Conservation (phyloP, 257 asterid genomes). For the Scutellaria barbata region DNA sequence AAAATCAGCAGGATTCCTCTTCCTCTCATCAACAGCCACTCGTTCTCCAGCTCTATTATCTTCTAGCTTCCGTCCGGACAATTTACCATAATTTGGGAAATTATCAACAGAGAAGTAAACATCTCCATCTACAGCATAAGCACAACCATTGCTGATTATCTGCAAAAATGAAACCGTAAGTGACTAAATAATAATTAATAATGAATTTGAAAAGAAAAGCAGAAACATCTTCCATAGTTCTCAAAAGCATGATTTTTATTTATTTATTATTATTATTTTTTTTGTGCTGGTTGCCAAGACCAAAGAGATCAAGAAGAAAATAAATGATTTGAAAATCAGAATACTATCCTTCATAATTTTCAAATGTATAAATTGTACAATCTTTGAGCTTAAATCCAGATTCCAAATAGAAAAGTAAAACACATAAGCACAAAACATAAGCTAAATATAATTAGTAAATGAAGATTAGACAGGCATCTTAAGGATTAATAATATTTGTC, state of each 20-base stretch:
- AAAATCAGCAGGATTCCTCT: constrained; percentile 84
- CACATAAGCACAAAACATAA: neutral
- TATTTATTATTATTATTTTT: too few relatives aligned
- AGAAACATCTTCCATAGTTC: neutral
- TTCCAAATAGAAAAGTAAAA: neutral
- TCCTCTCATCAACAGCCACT: constrained; percentile 76
- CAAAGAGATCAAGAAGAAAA: neutral
- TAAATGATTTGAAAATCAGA: neutral
- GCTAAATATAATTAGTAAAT: neutral
- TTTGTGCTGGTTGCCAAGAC: neutral
- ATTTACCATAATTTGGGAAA: constrained; percentile 69
- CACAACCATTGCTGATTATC: constrained; percentile 71
- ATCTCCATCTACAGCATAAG: constrained; percentile 72
- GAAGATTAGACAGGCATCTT: neutral
- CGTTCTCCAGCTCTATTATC: constrained; percentile 75
- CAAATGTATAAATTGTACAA: neutral
- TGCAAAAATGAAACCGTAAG: constrained; percentile 33
- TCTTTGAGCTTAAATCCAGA: constrained; percentile 24
- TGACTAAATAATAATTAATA: too few relatives aligned
- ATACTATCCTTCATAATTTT: neutral
- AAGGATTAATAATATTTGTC: neutral
- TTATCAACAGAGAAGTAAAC: constrained; percentile 75
- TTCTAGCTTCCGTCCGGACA: constrained; percentile 75
- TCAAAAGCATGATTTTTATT: neutral
- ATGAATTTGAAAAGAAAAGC: neutral